Evolutionary conservation across 1,284 basidiomycete species (phyloP).

Genomic region (Mycena citricolor): DNA sequence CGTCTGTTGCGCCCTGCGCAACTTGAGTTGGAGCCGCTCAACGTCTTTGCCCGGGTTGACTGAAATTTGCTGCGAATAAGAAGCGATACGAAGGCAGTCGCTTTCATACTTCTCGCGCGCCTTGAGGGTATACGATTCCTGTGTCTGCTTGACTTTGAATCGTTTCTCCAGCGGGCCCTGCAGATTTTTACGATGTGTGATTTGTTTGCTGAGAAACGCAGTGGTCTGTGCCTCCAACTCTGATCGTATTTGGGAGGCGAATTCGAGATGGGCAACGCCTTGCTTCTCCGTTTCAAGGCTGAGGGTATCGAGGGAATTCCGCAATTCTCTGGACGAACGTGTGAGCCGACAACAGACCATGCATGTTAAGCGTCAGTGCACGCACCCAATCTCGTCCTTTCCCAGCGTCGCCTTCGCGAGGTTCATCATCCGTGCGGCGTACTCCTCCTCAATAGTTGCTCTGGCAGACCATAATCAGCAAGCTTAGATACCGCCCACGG

Average conservation of each 20-base stretch:
- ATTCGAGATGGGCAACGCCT: constrained; percentile 63
- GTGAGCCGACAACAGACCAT: not conserved
- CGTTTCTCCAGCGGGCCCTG: constrained; percentile 83
- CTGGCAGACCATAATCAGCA: constrained; percentile 37
- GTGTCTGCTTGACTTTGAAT: constrained; percentile 82
- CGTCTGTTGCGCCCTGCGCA: constrained; percentile 88
- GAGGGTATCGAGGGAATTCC: constrained; percentile 75
- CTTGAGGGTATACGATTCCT: constrained; percentile 82
- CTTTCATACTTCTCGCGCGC: constrained; percentile 93
- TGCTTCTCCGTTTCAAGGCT: constrained; percentile 85
- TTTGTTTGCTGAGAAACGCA: constrained; percentile 66
- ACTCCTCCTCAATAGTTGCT: constrained; percentile 90
- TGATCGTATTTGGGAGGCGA: constrained; percentile 74
- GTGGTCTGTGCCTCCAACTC: constrained; percentile 75
- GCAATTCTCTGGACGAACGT: constrained; percentile 61
- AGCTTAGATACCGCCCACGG: not conserved
- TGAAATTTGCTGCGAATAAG: constrained; percentile 90
- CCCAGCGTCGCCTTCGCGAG: constrained; percentile 80
- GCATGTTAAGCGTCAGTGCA: constrained; percentile 24
- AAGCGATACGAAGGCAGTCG: constrained; percentile 94
- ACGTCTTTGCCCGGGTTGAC: constrained; percentile 93
- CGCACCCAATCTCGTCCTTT: constrained; percentile 88
- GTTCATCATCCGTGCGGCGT: constrained; percentile 84
- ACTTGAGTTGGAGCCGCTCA: constrained; percentile 86
- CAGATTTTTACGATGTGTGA: constrained; percentile 71